Evolutionary conservation across 2,329 filamentous ascomycete genomes (phyloP).

Genomic region (Trichoderma endophyticum): DNA sequence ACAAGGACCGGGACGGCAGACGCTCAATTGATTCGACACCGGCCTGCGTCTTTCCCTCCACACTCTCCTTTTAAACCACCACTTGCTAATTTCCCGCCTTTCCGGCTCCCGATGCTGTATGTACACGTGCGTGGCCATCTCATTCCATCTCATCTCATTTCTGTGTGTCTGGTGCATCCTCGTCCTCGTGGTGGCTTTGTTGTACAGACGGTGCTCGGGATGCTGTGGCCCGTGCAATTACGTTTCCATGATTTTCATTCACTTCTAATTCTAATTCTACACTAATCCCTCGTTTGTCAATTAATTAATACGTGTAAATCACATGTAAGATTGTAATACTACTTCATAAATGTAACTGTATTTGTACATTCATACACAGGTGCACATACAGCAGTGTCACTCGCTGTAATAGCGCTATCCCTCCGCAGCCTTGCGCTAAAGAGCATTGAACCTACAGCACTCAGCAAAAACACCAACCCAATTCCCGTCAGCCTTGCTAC

Average conservation of each 20-base stretch:
- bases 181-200: neutral
- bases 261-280: neutral
- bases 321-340: neutral
- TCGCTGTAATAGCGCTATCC: neutral
- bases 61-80: conserved; percentile 10
- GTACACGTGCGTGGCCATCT: neutral
- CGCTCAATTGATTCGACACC: neutral
- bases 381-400: neutral
- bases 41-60: conserved; percentile 1
- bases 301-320: neutral
- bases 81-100: conserved; percentile 2
- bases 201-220: neutral
- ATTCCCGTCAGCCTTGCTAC: neutral
- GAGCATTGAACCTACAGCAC: neutral
- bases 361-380: neutral
- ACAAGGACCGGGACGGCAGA: neutral
- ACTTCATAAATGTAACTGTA: no score
- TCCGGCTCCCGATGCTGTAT: neutral
- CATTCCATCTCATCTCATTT: neutral
- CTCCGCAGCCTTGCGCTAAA: conserved; percentile 10
- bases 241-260: neutral
- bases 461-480: neutral
- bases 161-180: neutral
- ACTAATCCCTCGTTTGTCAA: neutral
- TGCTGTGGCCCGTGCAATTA: neutral